Evolutionary conservation across 106 monocot species (phyloP).

Genomic region (Acorus calamus): DNA sequence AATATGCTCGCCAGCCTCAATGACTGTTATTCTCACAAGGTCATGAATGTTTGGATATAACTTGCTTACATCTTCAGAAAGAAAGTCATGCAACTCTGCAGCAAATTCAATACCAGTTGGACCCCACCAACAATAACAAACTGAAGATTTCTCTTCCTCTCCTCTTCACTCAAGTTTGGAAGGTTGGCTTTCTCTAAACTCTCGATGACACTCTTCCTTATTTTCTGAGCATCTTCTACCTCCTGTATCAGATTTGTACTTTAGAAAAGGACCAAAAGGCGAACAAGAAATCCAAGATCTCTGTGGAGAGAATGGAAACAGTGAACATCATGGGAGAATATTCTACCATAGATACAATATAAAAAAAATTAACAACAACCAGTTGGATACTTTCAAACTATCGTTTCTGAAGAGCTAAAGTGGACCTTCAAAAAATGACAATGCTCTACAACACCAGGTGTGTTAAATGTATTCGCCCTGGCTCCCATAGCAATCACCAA

Average conservation of each 20-base stretch:
- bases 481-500: slow-evolving; percentile 79
- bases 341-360: too few species aligned
- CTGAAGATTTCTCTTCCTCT: slow-evolving; percentile 61
- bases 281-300: not conserved
- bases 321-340: too few species aligned
- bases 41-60: slow-evolving; percentile 57
- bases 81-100: slow-evolving; percentile 81
- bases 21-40: slow-evolving; percentile 66
- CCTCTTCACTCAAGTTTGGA: slow-evolving; percentile 61
- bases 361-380: too few species aligned
- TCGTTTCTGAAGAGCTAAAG: not conserved
- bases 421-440: slow-evolving; percentile 92
- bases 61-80: slow-evolving; percentile 58
- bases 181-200: slow-evolving; percentile 75
- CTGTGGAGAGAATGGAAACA: not conserved
- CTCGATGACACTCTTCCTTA: slow-evolving; percentile 60
- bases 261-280: not conserved
- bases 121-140: slow-evolving; percentile 84
- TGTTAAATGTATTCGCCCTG: slow-evolving; percentile 84
- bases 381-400: too few species aligned
- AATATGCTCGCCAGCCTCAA: slow-evolving; percentile 77
- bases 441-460: slow-evolving; percentile 83
- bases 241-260: slow-evolving; percentile 28
- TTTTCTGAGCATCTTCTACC: slow-evolving; percentile 84
- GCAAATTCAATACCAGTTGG: slow-evolving; percentile 93